Evolutionary conservation across 2,329 filamentous ascomycete genomes (phyloP), one percentile per base, ranked within the genome.

Genomic region (Fusarium sacchari): DNA sequence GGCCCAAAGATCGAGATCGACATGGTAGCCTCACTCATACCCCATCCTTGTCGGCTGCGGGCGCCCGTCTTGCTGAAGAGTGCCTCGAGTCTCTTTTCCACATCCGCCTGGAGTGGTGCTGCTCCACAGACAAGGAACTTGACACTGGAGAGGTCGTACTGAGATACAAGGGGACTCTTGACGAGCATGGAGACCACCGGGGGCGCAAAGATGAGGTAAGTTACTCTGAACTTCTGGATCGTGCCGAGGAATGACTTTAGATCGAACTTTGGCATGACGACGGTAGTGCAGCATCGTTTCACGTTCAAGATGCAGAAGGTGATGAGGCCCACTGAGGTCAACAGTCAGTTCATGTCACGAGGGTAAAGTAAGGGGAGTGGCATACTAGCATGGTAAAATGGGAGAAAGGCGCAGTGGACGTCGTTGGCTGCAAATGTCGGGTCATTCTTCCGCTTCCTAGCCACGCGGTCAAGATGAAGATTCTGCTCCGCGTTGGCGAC

Each of bases 401-500:
- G 64, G 6, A 67, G 30, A 40, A 50, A 64, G 1, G 59, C 64
- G 7, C 53, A 64, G 20, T 67, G 53, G 15, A 59, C 40, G 1
- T 59, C 60, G 26, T 67, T 47, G 9, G 46, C 15, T 4, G 50
- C 30, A n/a, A 40, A 67, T 2, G 14, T 22, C 11, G 40, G 36
- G 8, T 60, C 36, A 50, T 28, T 30, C 6, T 12, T 15, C 4
- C 40, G 30, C n/a, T 34, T n/a, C 17, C 20, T 39, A 0, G 65
- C 65, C 24, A 60, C 24, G 1, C 47, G 60, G 10, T 65, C 61
- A 6, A 60, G 55, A 20, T 65, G 55, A 3, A 65, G 34, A 20
- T 37, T 56, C 14, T 68, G 65, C 22, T 68, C 65, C 8, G 65
- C 58, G 22, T 68, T 65, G n/a, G 64, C 52, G 13, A 67, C 52